Base-by-base conservation (phyloP, 768 basidiomycete genomes). In the Xerocomus spinulosus region DNA sequence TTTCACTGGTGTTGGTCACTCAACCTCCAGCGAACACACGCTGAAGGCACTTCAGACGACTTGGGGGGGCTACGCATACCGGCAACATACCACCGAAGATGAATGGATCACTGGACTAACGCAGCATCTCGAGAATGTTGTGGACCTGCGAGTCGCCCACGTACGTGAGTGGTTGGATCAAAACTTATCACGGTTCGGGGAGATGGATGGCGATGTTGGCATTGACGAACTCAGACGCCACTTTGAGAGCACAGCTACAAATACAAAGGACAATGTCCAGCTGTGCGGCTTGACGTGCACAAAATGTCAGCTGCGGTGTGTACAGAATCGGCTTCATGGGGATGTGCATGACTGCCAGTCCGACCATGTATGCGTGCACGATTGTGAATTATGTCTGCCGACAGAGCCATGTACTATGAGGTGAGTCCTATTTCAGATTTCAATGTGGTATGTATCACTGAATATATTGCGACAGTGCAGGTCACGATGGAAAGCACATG, bases 401-500 rank as follows among this genome's bases (percentile, higher is more conserved):
- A n/a, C n/a, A n/a, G n/a, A n/a, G 42, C 18, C 52, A 2, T 83
- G 81, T 58, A 71, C 73, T 14, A 68, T 75, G 52, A 68, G 66
- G 80, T 81, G 55, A 42, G 79, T 68, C n/a, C n/a, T n/a, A n/a
- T n/a, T n/a, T n/a, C n/a, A n/a, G 9, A 21, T 9, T 20, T 15
- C 14, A 12, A 17, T 32, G 30, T n/a, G n/a, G n/a, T n/a, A n/a
- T n/a, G 14, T 32, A 4, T 9, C 30, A 14, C 7, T 14, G 7
- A 14, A 9, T 9, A 9, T 14, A 50, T 3, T n/a, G 10, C 26
- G 0, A n/a, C 30, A 82, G 80, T 15, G 81, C 80, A 23, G 82
- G 82, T 0, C 81, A 83, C 51, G 59, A 71, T 20, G 79, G 77
- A 10, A 67, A 65, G 9, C 81, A 83, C 51, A 70, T 79, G 82